Evolutionary conservation across 192 early-diverging fungal genomes (phyloP).

Genomic region (Mortierella hygrophila): DNA sequence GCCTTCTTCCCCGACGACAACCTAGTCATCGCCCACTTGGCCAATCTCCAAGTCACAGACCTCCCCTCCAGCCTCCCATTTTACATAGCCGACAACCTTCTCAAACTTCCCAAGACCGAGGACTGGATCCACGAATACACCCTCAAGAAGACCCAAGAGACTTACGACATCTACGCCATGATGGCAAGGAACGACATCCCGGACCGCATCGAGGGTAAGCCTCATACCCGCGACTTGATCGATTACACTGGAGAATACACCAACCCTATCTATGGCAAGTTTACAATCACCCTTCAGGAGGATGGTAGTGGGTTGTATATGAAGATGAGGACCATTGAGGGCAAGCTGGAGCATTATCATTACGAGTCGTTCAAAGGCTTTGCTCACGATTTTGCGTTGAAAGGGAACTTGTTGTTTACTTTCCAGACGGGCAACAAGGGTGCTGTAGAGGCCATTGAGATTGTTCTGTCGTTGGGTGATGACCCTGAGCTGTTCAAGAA

Average conservation of each 20-base stretch:
- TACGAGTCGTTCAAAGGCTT: constrained; percentile 3
- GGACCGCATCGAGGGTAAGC: constrained; percentile 19
- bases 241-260: constrained; percentile 18
- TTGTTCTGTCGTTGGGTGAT: not conserved
- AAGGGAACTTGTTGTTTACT: not conserved
- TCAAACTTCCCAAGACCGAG: constrained; percentile 16
- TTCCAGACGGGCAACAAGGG: constrained; percentile 9
- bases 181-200: constrained; percentile 7
- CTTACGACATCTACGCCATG: not conserved
- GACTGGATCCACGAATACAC: constrained; percentile 24
- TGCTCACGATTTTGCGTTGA: too few relatives aligned
- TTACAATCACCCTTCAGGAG: constrained; percentile 10
- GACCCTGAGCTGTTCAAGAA: too few relatives aligned
- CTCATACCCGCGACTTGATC: constrained; percentile 3
- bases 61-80: constrained; percentile 6
- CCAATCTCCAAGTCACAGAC: constrained; percentile 10
- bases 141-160: not conserved
- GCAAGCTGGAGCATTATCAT: constrained; percentile 30
- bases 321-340: not conserved
- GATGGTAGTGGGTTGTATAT: not conserved
- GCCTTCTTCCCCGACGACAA: constrained; percentile 40
- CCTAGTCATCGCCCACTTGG: constrained; percentile 24
- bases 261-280: constrained; percentile 24
- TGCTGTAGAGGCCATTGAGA: not conserved
- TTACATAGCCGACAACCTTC: constrained; percentile 26